Evolutionary conservation across 805 yeast genomes (phyloP).

Genomic region (Scheffersomyces spartinae): DNA sequence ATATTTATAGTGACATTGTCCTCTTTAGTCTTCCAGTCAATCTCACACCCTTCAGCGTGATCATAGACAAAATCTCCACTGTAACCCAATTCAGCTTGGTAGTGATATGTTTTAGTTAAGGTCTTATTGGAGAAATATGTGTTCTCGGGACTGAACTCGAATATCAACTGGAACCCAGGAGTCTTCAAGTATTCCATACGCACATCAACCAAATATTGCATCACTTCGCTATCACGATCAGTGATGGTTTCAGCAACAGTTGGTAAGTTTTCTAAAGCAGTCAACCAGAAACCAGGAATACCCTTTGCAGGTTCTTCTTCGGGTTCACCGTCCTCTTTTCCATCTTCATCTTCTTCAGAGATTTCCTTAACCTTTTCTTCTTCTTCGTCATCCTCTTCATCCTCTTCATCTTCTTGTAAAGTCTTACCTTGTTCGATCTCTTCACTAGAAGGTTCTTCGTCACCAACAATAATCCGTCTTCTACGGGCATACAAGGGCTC

Average conservation of each 20-base stretch:
- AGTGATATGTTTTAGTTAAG: conserved; percentile 80
- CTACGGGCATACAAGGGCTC: conserved; percentile 69
- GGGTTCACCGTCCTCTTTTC: conserved; percentile 30
- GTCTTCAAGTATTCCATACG: conserved; percentile 66
- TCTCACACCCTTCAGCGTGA: conserved; percentile 85
- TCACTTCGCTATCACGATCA: conserved; percentile 81
- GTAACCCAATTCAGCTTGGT: conserved; percentile 88
- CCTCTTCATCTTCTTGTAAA: conserved; percentile 45
- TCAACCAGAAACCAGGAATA: conserved; percentile 92
- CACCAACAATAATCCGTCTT: conserved; percentile 60
- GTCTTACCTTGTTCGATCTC: conserved; percentile 74
- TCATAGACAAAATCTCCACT: conserved; percentile 95
- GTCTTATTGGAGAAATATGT: conserved; percentile 63
- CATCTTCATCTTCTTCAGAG: conserved; percentile 29
- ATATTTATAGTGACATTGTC: conserved; percentile 74
- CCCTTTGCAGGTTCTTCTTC: conserved; percentile 43
- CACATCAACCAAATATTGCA: conserved; percentile 56
- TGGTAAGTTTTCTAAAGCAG: conserved; percentile 81
- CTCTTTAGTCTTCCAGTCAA: conserved; percentile 75
- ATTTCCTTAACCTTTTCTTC: conserved; percentile 26
- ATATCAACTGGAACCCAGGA: conserved; percentile 84
- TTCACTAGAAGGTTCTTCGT: conserved; percentile 61
- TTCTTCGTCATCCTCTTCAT: conserved; percentile 19
- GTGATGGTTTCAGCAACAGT: conserved; percentile 76
- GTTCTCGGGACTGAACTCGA: conserved; percentile 63